Evolutionary conservation across 495 filamentous ascomycete species (phyloP).

Genomic region (Aspergillus olivimuriae): DNA sequence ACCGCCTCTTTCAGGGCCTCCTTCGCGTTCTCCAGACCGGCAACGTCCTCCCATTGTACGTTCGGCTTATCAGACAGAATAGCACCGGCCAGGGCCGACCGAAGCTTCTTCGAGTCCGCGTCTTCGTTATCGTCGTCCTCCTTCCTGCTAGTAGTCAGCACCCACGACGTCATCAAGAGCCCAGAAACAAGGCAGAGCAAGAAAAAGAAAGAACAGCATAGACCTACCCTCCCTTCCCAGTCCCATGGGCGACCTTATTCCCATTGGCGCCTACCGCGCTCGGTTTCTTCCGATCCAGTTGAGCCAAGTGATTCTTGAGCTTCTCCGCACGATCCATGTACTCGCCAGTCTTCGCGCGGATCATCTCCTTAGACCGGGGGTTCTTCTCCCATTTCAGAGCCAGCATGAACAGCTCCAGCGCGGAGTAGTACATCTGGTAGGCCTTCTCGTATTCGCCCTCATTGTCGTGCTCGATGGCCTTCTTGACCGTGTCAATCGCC

Average conservation of each 20-base stretch:
- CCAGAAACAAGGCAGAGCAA: neutral
- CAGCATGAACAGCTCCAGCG: constrained; percentile 93
- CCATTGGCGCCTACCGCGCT: constrained; percentile 77
- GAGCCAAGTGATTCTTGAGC: constrained; percentile 80
- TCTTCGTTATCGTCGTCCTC: constrained; percentile 68
- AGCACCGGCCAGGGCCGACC: constrained; percentile 83
- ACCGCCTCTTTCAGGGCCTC: constrained; percentile 98
- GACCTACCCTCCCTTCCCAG: constrained; percentile 57
- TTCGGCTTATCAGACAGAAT: constrained; percentile 94
- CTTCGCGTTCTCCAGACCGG: constrained; percentile 91
- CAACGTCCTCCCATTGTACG: constrained; percentile 95
- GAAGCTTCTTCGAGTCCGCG: constrained; percentile 89
- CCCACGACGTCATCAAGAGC: constrained; percentile 1
- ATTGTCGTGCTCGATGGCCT: constrained; percentile 93
- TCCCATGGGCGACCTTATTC: constrained; percentile 66
- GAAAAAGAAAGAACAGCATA: neutral
- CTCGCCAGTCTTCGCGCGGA: constrained; percentile 82
- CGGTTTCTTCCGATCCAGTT: constrained; percentile 70
- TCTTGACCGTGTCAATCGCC: constrained; percentile 91
- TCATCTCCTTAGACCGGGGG: constrained; percentile 90
- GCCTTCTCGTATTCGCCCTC: constrained; percentile 94
- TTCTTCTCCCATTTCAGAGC: constrained; percentile 99
- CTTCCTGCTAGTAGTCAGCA: constrained; percentile 26
- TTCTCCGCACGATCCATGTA: constrained; percentile 99
- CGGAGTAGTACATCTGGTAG: constrained; percentile 88